Evolutionary conservation across 2,329 filamentous ascomycete species (phyloP).

Genomic region (Echinosphaeria canescens): DNA sequence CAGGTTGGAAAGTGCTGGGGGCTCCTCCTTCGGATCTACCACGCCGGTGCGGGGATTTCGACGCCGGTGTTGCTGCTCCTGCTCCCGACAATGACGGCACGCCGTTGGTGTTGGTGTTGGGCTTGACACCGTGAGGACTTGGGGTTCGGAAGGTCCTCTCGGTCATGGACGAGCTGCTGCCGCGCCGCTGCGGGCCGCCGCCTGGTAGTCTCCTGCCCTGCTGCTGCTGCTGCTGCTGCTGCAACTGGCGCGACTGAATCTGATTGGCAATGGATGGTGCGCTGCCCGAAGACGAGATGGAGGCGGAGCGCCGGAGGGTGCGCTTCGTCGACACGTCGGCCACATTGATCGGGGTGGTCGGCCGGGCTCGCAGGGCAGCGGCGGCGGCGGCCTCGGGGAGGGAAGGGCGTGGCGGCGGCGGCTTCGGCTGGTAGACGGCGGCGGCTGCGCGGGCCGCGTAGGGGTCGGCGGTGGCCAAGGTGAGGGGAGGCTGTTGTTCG

Average conservation of each 20-base stretch:
- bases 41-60: too few species aligned
- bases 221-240: too few species aligned
- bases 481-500: slow-evolving; percentile 28
- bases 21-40: too few species aligned
- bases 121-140: slow-evolving; percentile 42
- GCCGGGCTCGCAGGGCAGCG: slow-evolving; percentile 58
- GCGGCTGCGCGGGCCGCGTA: slow-evolving; percentile 63
- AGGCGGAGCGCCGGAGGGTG: slow-evolving; percentile 50
- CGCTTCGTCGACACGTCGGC: slow-evolving; percentile 76
- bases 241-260: slow-evolving; percentile 1
- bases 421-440: slow-evolving; percentile 59
- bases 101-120: too few species aligned
- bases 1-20: slow-evolving; percentile 28
- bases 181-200: slow-evolving; percentile 36
- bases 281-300: slow-evolving; percentile 39
- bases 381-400: slow-evolving; percentile 76
- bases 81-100: slow-evolving; percentile 11
- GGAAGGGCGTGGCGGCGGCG: slow-evolving; percentile 36
- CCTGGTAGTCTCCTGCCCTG: too few species aligned
- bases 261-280: slow-evolving; percentile 2
- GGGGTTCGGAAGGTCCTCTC: slow-evolving; percentile 71
- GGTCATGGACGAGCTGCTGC: slow-evolving; percentile 66
- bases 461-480: slow-evolving; percentile 40
- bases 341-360: slow-evolving; percentile 59
- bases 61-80: slow-evolving; percentile 8